Evolutionary conservation across 2,329 filamentous ascomycete species (phyloP).

Genomic region (Penicillium sp.): DNA sequence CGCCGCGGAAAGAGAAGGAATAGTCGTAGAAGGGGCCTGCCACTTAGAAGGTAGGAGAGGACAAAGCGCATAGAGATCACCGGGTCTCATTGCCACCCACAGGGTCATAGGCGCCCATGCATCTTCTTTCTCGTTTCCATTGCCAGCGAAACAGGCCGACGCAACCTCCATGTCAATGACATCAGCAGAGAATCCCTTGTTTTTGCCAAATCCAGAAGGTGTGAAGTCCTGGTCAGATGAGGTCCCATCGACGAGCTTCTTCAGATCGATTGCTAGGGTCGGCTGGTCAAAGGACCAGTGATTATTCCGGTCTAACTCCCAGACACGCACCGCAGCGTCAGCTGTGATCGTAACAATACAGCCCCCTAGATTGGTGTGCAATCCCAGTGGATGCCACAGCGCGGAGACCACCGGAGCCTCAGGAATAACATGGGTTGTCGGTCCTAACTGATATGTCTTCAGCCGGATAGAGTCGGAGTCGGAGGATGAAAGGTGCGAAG

Average conservation of each 20-base stretch:
- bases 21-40: constrained; percentile 72
- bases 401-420: constrained; percentile 76
- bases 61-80: constrained; percentile 90
- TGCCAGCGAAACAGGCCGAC: constrained; percentile 82
- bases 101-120: constrained; percentile 93
- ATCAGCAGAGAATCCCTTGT: constrained; percentile 83
- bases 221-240: constrained; percentile 80
- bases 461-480: constrained; percentile 71
- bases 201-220: constrained; percentile 70
- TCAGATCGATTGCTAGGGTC: constrained; percentile 79
- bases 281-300: constrained; percentile 85
- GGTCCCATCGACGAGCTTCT: constrained; percentile 81
- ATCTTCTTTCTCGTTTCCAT: constrained; percentile 57
- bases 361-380: constrained; percentile 62
- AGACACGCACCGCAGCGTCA: constrained; percentile 83
- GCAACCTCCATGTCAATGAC: constrained; percentile 92
- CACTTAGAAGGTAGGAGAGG: constrained; percentile 85
- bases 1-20: constrained; percentile 79
- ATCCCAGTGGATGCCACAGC: constrained; percentile 89
- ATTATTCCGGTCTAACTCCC: constrained; percentile 83
- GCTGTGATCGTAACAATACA: constrained; percentile 85
- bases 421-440: constrained; percentile 86
- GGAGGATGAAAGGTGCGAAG: constrained; percentile 68
- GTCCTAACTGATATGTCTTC: constrained; percentile 87
- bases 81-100: constrained; percentile 93